Conservation (phyloP, 192 early-diverging fungal genomes). For the Rhizoclosmatium globosum region DNA sequence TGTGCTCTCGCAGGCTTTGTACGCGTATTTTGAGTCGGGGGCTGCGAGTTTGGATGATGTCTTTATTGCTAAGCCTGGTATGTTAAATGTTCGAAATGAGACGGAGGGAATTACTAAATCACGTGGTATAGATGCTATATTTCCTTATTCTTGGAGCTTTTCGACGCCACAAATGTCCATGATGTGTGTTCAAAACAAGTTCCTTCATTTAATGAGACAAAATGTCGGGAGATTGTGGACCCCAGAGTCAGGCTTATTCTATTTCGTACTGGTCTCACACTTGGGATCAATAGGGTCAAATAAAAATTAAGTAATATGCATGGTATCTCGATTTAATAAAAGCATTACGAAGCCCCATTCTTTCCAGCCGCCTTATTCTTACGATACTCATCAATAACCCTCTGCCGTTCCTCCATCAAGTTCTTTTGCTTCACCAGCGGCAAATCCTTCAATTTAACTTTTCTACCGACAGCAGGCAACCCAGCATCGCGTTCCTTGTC, state of each 20-base stretch:
- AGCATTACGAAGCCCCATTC: not conserved
- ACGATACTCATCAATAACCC: conserved; percentile 29
- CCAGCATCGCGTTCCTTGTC: conserved; percentile 36
- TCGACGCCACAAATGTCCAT: not conserved
- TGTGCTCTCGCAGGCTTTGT: conserved; percentile 5
- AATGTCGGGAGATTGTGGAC: conserved; percentile 9
- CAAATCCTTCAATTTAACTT: conserved; percentile 36
- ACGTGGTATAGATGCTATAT: not conserved
- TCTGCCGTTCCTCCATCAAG: conserved; percentile 20
- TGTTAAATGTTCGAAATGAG: not conserved
- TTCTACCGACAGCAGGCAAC: conserved; percentile 49
- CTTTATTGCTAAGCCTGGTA: conserved; percentile 3
- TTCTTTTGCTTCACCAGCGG: conserved; percentile 34
- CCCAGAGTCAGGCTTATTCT: not conserved
- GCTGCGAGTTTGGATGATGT: not conserved
- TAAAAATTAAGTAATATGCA: not conserved
- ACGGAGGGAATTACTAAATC: too few species aligned
- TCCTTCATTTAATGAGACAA: conserved; percentile 9
- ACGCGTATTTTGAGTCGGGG: not conserved
- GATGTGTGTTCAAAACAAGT: conserved; percentile 1
- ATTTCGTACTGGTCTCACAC: conserved; percentile 24
- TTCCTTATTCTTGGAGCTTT: conserved; percentile 24
- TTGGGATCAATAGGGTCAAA: not conserved
- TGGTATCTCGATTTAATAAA: not conserved
- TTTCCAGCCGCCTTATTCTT: not conserved